Evolutionary conservation across 805 yeast species (phyloP), one percentile per base, ranked within the genome.

Genomic region (Metschnikowia lunata): DNA sequence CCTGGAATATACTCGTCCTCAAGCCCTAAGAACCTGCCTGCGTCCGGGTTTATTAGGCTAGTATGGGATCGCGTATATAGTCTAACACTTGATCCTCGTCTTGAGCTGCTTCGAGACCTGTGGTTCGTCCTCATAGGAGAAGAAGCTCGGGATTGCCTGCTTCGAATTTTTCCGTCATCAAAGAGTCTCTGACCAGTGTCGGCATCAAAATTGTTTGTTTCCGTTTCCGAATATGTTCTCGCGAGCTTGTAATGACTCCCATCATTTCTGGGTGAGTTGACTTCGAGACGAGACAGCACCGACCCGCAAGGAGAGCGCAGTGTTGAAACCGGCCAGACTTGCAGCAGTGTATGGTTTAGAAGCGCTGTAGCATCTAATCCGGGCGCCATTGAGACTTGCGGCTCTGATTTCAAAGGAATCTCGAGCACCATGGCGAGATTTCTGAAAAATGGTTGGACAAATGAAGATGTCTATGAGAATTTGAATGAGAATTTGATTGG

Each of bases 1-100:
- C 83, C 86, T 0, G 91, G 91, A 12, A 86, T 75, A 55, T 85
- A 85, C 56, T 86, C 93, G 59, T 85, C 91, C 55, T 81, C 84
- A 51, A 84, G 66, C 0, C 88, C 89, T 30, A 45, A 56, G 31
- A 57, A 50, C 26, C 35, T 34, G 15, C 28, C 39, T 5, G 40
- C 42, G 35, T 47, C 59, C 8, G 45, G 36, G 36, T 62, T 62
- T 11, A 40, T 46, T 33, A 50, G 45, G 26, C 45, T 51, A 28
- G 51, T 55, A 46, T 69, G 71, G 1, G 71, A 66, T 6, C 66
- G 52, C 9, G 67, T 55, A 49, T 65, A 66, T 30, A 67, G 56
- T 48, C 56, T 57, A 26, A 52, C 42, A 13, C 43, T 38, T 15
- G 39, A 30, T 18, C 30, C 40, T 18, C 28, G 26, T 28, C 35